phyloP scores from a whole-genome alignment of 805 yeast species.

The Yamadazyma scolyti region DNA sequence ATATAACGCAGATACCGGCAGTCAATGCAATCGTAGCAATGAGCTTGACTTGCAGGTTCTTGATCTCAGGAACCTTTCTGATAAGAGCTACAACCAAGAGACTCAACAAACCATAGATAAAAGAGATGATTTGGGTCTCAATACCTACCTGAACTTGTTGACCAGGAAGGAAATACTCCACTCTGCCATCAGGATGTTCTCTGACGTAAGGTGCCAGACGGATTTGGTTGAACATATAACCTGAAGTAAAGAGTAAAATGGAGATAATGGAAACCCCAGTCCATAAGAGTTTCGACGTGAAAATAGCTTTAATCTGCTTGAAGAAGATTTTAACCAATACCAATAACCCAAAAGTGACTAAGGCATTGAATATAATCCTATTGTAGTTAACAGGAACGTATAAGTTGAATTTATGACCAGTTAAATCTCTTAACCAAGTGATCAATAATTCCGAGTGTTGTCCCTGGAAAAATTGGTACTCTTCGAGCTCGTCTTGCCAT shows the following conservation, averaged over 20 bases:
- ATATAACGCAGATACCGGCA: conserved; percentile 48
- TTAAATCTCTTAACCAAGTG: conserved; percentile 30
- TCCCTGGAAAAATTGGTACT: conserved; percentile 46
- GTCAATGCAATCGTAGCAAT: conserved; percentile 45
- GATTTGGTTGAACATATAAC: conserved; percentile 91
- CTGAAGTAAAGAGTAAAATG: conserved; percentile 72
- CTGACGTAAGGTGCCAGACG: conserved; percentile 67
- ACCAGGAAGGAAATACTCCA: conserved; percentile 45
- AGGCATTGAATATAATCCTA: conserved; percentile 30
- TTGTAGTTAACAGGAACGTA: conserved; percentile 42
- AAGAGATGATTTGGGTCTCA: conserved; percentile 83
- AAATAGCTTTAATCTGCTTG: conserved; percentile 23
- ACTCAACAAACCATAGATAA: conserved; percentile 67
- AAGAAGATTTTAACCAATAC: conserved; percentile 23
- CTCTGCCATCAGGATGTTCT: conserved; percentile 33
- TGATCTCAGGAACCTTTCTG: conserved; percentile 49
- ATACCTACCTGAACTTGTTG: conserved; percentile 78
- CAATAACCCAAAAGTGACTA: conserved; percentile 19
- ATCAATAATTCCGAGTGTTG: conserved; percentile 36
- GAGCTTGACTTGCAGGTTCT: conserved; percentile 44
- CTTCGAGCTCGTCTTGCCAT: conserved; percentile 24
- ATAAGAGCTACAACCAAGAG: conserved; percentile 56
- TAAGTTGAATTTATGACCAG: conserved; percentile 32
- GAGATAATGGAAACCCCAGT: conserved; percentile 59
- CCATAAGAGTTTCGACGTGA: conserved; percentile 65